Evolutionary conservation across 140 eudicot species (phyloP), one percentile per base, ranked within the genome.

Genomic region (Bidens hawaiensis): DNA sequence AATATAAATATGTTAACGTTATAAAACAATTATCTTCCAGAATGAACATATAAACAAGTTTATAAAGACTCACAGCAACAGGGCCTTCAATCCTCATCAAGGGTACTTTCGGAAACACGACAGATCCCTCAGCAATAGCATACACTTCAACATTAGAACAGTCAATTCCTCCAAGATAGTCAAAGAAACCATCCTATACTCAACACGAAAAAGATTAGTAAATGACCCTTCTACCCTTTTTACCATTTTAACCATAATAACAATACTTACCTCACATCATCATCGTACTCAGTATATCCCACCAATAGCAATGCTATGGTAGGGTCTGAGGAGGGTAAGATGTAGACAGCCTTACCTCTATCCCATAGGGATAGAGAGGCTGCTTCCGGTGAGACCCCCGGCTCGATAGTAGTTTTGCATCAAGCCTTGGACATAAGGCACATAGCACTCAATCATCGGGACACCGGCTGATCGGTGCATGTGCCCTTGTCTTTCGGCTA

Each of bases 41-140:
- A 42, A 7, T 3, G 47, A 22, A 62, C 24, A 68, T 53, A 40
- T 49, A 69, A 60, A 55, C 8, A 19, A 15, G 57, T 33, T 50
- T 11, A 53, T 6, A 52, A n/a, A 53, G 27, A 90, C 98, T 82
- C 76, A 91, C 98, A 36, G 95, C 94, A 43, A 84, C 85, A 30
- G 96, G 96, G 38, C 98, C 98, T 87, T 87, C 98, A 70, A 91
- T 76, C 78, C 96, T 91, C 90, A 87, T 78, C 82, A 91, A 78
- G 45, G 96, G 98, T 21, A 91, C 94, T 79, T 83, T 87, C 4
- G 96, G 98, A 57, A 91, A 91, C 56, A 91, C 96, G 64, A 91
- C 89, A 17, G 84, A 80, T 63, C 98, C 98, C 79, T 91, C 98
- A 40, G 90, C 73, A 67, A 93, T 75, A 51, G 99, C 87, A 75